Base-by-base conservation (phyloP, 106 monocot species). In the Dendrobium chrysotoxum region DNA sequence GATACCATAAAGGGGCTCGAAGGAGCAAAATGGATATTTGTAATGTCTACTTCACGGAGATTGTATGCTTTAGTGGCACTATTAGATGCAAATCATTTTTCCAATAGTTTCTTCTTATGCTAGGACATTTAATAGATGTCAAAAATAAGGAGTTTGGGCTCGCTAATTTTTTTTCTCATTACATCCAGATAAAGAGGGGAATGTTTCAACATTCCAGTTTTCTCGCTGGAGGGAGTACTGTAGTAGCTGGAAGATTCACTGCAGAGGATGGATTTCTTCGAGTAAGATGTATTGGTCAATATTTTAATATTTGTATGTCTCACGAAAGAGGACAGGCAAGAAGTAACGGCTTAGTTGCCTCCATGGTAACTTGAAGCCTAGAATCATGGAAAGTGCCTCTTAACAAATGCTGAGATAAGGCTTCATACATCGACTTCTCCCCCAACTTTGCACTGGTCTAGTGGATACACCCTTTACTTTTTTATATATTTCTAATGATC, bases 191-290 rank as follows among this genome's bases (percentile, higher is more conserved):
- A 89, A 88, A 82, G 86, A 97, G 92, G 81, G 97, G 97, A 46
- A 75, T 81, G 45, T 97, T 94, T 84, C 97, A 97, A 75, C 97
- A 97, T 88, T 97, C 97, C 16, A 97, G 94, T 83, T 97, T 97
- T 86, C 82, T 97, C 4, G 97, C 97, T 26, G 97, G 72, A 77
- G 97, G 97, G 72, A 83, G 86, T 66, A 91, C 97, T 64, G 30
- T 90, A 78, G 92, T 94, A 58, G 97, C 97, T 83, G 97, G 97
- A 76, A 92, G 94, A 82, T 84, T 97, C 40, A 88, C 79, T 58
- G 94, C 92, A 53, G 86, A 86, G 80, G 80, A 85, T 78, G 97
- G 97, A 81, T 15, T 87, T 13, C 80, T 94, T 42, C 92, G 91
- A 87, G 97, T 97, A 84, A 40, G 28, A 68, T 23, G 21, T 23